Conservation (phyloP, 352 stramenopile species). For the Blastocystis sp. region DNA sequence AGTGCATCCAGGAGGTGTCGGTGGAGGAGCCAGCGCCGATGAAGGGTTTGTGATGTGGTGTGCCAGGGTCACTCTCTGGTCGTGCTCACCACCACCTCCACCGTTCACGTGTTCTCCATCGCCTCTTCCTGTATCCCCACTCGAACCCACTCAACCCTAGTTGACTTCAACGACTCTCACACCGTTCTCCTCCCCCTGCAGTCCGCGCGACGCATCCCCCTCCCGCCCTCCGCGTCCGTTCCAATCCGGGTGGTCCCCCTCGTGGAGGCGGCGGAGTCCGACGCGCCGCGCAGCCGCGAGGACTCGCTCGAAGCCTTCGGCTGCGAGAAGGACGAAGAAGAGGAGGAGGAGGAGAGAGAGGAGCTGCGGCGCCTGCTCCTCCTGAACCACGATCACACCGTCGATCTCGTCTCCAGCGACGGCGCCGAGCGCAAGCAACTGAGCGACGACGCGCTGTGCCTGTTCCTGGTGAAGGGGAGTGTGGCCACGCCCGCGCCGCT, state of each 20-base stretch:
- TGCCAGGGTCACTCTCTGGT: background rate
- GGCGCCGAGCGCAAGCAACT: background rate
- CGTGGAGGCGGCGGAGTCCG: background rate
- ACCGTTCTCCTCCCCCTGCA: background rate
- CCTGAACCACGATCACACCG: constrained; percentile 30
- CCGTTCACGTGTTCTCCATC: background rate
- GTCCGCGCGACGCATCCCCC: background rate
- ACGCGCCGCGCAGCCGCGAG: background rate
- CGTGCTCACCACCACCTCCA: background rate
- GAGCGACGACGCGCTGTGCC: background rate
- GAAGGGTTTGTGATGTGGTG: background rate
- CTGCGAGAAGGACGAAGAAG: background rate
- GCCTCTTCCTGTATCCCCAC: background rate
- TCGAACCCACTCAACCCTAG: background rate
- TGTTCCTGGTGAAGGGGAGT: background rate
- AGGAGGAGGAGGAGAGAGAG: background rate
- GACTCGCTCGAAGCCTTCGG: background rate
- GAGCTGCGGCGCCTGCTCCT: background rate
- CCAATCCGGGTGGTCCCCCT: background rate
- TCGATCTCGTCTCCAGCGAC: background rate
- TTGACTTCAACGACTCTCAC: background rate
- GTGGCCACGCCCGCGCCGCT: background rate
- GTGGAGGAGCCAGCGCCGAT: background rate
- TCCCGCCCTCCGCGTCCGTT: background rate
- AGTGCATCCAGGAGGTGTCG: background rate